Evolutionary conservation across 345 rosid species (phyloP).

Genomic region (Toxicodendron radicans): DNA sequence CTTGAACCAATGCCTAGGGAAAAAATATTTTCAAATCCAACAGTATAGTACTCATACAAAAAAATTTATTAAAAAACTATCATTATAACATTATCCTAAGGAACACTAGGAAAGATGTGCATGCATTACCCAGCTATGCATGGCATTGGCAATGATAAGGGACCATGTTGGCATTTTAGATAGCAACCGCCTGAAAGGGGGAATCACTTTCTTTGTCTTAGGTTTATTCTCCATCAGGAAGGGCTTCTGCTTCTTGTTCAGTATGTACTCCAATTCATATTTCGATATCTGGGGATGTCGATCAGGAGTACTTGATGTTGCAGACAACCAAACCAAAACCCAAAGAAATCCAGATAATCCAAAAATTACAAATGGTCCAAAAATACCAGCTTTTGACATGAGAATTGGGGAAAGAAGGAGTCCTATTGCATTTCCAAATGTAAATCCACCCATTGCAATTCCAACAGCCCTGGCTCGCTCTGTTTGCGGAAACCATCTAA

Average conservation of each 20-base stretch:
- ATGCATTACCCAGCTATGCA: conserved; percentile 90
- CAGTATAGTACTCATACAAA: conserved; percentile 4
- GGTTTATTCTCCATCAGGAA: conserved; percentile 36
- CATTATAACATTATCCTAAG: background rate
- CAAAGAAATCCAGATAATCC: conserved; percentile 92
- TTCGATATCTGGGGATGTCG: conserved; percentile 79
- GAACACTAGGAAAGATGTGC: conserved; percentile 11
- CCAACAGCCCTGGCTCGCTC: conserved; percentile 94
- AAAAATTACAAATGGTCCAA: conserved; percentile 91
- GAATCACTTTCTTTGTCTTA: conserved; percentile 48
- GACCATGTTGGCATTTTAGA: conserved; percentile 95
- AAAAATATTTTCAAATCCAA: background rate
- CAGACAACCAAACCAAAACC: conserved; percentile 92
- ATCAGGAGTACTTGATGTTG: conserved; percentile 72
- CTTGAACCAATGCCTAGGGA: background rate
- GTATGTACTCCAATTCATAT: conserved; percentile 72
- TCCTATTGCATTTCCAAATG: conserved; percentile 89
- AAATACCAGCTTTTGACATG: conserved; percentile 82
- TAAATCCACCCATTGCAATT: conserved; percentile 96
- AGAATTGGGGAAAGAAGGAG: conserved; percentile 85
- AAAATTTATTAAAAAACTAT: background rate
- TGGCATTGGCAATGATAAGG: conserved; percentile 85
- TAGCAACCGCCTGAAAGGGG: conserved; percentile 82
- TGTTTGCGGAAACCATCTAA: conserved; percentile 95
- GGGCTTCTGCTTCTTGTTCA: conserved; percentile 43